Conservation (phyloP, 305 asterid species). For the Fraxinus sp. region DNA sequence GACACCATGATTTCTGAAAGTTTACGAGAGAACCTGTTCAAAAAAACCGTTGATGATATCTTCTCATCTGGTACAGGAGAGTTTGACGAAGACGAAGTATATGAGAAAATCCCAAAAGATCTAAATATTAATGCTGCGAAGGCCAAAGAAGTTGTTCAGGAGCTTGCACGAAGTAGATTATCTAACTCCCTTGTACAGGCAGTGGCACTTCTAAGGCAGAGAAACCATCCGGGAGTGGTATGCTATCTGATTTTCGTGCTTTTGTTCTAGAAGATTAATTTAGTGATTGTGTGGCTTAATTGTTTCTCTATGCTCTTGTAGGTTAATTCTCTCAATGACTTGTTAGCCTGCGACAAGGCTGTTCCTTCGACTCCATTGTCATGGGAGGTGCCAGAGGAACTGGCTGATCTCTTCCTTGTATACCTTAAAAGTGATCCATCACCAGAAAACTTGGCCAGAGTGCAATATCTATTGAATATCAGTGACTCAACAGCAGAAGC, state of each 20-base stretch:
- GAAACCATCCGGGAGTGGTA: constrained; percentile 77
- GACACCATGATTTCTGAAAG: constrained; percentile 73
- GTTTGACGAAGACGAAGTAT: constrained; percentile 82
- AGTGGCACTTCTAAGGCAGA: constrained; percentile 79
- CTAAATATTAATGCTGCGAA: constrained; percentile 63
- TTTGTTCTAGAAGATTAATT: not conserved
- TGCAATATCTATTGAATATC: constrained; percentile 76
- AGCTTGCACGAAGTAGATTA: constrained; percentile 64
- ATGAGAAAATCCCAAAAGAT: constrained; percentile 74
- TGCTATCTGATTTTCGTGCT: constrained; percentile 24
- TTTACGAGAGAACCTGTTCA: constrained; percentile 77
- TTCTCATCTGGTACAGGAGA: constrained; percentile 98
- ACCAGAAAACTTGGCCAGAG: constrained; percentile 61
- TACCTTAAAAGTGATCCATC: constrained; percentile 59
- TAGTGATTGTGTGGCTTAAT: not conserved
- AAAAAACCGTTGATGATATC: constrained; percentile 63
- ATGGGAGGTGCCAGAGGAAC: constrained; percentile 84
- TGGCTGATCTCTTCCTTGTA: constrained; percentile 62
- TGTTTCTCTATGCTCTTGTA: constrained; percentile 29
- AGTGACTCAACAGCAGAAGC: constrained; percentile 75
- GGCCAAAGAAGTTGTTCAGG: constrained; percentile 66
- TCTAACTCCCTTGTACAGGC: constrained; percentile 90
- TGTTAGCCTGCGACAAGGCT: constrained; percentile 95
- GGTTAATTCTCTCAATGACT: constrained; percentile 84
- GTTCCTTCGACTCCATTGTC: constrained; percentile 72